Evolutionary conservation across 2,329 filamentous ascomycete species (phyloP).

Genomic region (Apiospora phragmitis): DNA sequence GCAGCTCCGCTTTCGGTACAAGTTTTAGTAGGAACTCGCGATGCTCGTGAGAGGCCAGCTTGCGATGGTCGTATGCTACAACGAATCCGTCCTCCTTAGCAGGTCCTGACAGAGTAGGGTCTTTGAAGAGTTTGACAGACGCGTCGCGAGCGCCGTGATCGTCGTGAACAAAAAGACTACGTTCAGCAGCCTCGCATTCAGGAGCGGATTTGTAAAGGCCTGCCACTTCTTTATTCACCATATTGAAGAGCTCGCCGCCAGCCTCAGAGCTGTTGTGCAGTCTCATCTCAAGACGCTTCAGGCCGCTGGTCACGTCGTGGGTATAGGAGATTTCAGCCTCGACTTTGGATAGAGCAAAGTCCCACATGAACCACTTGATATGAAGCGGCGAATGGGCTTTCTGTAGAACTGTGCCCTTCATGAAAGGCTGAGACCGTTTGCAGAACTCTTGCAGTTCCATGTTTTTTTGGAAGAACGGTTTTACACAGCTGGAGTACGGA

Average conservation of each 20-base stretch:
- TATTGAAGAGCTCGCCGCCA: background rate
- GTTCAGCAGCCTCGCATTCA: conserved; percentile 32
- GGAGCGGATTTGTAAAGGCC: conserved; percentile 23
- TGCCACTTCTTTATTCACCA: background rate
- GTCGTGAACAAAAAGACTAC: conserved; percentile 25
- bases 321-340: background rate
- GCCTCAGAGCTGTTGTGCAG: background rate
- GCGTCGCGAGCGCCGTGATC: background rate
- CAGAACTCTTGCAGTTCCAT: background rate
- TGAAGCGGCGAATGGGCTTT: background rate
- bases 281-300: background rate
- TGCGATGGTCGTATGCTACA: conserved; percentile 27
- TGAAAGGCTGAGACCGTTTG: background rate
- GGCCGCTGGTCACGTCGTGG: background rate
- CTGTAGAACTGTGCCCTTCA: background rate
- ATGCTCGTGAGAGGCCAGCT: conserved; percentile 33
- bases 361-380: conserved; percentile 11
- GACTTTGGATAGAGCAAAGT: background rate
- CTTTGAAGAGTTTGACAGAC: conserved; percentile 32
- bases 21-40: conserved; percentile 30
- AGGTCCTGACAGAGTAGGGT: conserved; percentile 21
- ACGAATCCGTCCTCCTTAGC: conserved; percentile 30
- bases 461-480: background rate
- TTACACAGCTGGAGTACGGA: conserved; percentile 14
- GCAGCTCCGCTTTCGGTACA: conserved; percentile 16